Evolutionary conservation across 2,329 filamentous ascomycete species (phyloP), one percentile per base, ranked within the genome.

Genomic region (Cordyceps farinosa): DNA sequence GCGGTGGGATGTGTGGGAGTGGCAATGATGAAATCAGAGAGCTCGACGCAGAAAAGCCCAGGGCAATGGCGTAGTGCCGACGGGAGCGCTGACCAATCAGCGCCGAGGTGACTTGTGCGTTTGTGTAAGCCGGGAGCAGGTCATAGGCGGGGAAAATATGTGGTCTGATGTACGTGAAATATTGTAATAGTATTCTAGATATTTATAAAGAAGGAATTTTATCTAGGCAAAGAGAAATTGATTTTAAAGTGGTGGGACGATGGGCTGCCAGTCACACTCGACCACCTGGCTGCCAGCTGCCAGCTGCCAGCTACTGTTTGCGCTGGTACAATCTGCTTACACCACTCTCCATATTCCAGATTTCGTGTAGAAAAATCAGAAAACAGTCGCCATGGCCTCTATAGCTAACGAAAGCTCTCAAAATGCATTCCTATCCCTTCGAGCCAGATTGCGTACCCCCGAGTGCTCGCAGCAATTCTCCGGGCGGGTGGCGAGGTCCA

Each of bases 51-150:
- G 44, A 59, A 61, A 66, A 66, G 40, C 56, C 51, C 27, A 57
- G 64, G 17, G 5, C 11, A 29, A 62, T 65, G 65, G 61, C 65
- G 62, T 61, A 65, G 64, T 60, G 60, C 60, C 60, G 60, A 51
- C 27, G 15, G 45, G 42, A 30, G 15, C 34, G 61, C 63, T 66
- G 64, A 64, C 64, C 64, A 65, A 65, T 65, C 64, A 63, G 27
- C 40, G 42, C 22, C 13, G 30, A 2, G 42, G 42, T 59, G 55
- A 45, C 34, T 44, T 27, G 48, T 17, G 38, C 36, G 30, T 54
- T 22, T 36, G 55, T 40, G 47, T 54, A 52, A 45, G 47, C 60
- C 44, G 4, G 30, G 3, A 30, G 27, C 32, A 32, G 55, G 32
- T 29, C 32, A 48, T 17, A 9, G 13, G 17, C 15, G 3, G 11